Base-by-base conservation (phyloP, 176 grass and related monocot genomes). In the Hsuehochloa calcarea region DNA sequence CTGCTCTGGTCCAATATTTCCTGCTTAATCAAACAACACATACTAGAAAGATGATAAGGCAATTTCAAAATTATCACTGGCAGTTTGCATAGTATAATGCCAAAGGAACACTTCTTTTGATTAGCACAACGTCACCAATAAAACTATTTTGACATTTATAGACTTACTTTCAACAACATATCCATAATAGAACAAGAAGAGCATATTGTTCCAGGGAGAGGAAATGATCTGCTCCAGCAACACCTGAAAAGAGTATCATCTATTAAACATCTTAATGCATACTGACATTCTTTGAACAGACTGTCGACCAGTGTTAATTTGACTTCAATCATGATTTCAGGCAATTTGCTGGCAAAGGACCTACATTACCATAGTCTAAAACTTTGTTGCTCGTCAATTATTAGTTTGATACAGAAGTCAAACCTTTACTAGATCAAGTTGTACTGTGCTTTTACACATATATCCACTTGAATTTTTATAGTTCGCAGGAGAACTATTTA, bases 131-230 rank as follows among this genome's bases (percentile, higher is more conserved):
- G 0, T 49, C 10, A 26, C 27, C 20, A 80, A 74, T 10, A 60
- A 19, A 70, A 34, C 34, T 44, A 25, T 25, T 51, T 65, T n/a
- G 20, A 58, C n/a, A 84, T n/a, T 11, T 77, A 34, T 43, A 77
- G 64, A 92, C 92, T 95, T 95, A 95, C 93, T 89, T 78, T 98
- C 96, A 78, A 95, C 93, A 81, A 95, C 80, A 54, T 92, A 93
- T 85, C 91, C 96, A 74, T 93, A 95, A 66, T 98, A 98, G 47
- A 90, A 79, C 85, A 98, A 82, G 72, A 98, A 98, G n/a, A 98
- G 68, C 45, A 98, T 49, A 60, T 95, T 85, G 83, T 92, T 95
- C 89, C 87, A 93, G 5, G 95, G 93, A 87, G 96, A 98, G 61
- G 81, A 86, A 8, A 91, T 93, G 65, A 95, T 35, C 80, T 95